Evolutionary conservation across 2,329 filamentous ascomycete genomes (phyloP), one percentile per base, ranked within the genome.

Genomic region (Hirsutella thompsonii): DNA sequence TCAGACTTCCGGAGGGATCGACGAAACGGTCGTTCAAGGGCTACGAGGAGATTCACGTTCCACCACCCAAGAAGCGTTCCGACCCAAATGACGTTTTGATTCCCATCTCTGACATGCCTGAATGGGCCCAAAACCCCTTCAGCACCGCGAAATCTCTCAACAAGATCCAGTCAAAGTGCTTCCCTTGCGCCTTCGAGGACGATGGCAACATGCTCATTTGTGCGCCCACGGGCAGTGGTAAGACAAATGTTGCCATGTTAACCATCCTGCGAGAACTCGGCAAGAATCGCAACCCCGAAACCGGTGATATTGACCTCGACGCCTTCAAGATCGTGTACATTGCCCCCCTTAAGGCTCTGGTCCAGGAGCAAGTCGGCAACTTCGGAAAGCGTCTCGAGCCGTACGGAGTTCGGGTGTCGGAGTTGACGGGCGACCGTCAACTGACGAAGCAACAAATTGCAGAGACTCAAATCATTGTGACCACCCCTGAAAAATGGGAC

Each of bases 291-390:
- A 82, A 98, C 54, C 77, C 84, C 0, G 70, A 82, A 47, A 94
- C 87, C 1, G 92, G 92, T n/a, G 83, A 93, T 45, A 92, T 98
- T 48, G 87, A 94, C 59, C 69, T 98, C 8, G 92, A 98, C 55
- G 80, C 89, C 35, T 98, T 98, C 70, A 98, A 98, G 66, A 95
- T 98, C 52, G 83, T 98, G 34, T 98, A 94, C 58, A 95, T 98
- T 55, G 92, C 92, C 23, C 92, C 92, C 0, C 62, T 98, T 44
- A 98, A 98, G 59, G 92, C 92, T 37, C 66, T 98, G 48, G 92
- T 98, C 3, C 89, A 95, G 59, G 92, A 98, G 59, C 92, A 98
- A 63, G 92, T 98, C 40, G 92, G 92, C 41, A 98, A 96, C 61
- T 93, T 98, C 60, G 89, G 92, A 49, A 87, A 87, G 57, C 78